These are phyloP conservation scores for Haplographium delicatum DNA, from an alignment of 495 filamentous ascomycete genomes.

Conservation along the genomic window DNA sequence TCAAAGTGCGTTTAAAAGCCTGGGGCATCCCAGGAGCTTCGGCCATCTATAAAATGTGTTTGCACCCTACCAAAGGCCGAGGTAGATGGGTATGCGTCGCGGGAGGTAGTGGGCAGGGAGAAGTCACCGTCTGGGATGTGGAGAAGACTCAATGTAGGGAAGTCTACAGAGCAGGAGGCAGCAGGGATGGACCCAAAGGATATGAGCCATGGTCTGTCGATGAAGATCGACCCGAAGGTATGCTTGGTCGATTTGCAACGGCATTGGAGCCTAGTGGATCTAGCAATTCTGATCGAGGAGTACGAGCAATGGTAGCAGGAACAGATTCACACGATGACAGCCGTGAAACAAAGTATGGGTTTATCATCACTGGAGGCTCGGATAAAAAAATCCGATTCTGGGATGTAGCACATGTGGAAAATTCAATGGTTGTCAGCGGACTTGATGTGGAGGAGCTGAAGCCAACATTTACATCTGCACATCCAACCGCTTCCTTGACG, in stretches of 20 bases:
- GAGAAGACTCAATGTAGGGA: constrained; percentile 87
- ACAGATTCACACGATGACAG: constrained; percentile 51
- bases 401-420: constrained; percentile 71
- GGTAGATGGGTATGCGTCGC: constrained; percentile 81
- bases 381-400: constrained; percentile 92
- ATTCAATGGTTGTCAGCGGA: constrained; percentile 74
- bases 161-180: constrained; percentile 66
- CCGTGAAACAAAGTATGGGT: constrained; percentile 55
- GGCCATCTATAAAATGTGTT: constrained; percentile 70
- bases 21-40: constrained; percentile 84
- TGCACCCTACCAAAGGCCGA: constrained; percentile 72
- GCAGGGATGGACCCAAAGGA: constrained; percentile 49
- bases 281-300: constrained; percentile 47
- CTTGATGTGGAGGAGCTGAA: constrained; percentile 62
- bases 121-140: constrained; percentile 93
- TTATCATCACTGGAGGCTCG: constrained; percentile 79
- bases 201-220: constrained; percentile 90
- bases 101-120: constrained; percentile 83
- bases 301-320: constrained; percentile 54
- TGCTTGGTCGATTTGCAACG: constrained; percentile 83
- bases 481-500: constrained; percentile 61
- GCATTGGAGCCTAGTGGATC: constrained; percentile 51
- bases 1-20: constrained; percentile 76
- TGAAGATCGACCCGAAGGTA: constrained; percentile 80
- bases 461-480: constrained; percentile 65